Conservation (phyloP, 2,329 filamentous ascomycete genomes). For the Esteya vermicola region DNA sequence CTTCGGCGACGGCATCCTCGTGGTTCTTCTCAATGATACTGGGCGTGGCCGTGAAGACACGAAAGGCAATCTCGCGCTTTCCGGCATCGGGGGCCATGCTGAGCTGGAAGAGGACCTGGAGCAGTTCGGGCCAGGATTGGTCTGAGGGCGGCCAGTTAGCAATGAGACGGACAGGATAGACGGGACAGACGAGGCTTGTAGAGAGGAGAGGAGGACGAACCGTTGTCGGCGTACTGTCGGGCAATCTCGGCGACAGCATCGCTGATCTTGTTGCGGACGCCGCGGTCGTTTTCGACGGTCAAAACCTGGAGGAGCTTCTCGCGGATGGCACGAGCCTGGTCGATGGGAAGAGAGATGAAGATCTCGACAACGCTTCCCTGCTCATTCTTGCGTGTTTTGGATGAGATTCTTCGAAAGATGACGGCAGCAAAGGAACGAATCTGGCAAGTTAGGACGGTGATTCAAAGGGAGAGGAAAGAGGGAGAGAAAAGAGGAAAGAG, state of each 20-base stretch:
- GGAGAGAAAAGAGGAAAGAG: background rate
- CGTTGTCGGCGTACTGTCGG: constrained; percentile 83
- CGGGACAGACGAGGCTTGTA: too few relatives aligned
- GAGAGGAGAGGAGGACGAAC: constrained; percentile 34
- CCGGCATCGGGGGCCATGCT: constrained; percentile 74
- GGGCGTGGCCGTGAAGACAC: constrained; percentile 89
- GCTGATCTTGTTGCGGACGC: constrained; percentile 86
- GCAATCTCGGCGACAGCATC: constrained; percentile 96
- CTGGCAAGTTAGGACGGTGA: constrained; percentile 41
- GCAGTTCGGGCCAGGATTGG: constrained; percentile 78
- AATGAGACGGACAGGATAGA: background rate
- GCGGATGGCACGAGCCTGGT: constrained; percentile 66
- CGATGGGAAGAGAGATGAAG: constrained; percentile 63
- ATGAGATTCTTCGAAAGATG: constrained; percentile 85
- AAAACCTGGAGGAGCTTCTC: constrained; percentile 71
- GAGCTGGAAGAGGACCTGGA: constrained; percentile 73
- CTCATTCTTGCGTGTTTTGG: constrained; percentile 68
- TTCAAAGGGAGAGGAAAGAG: background rate
- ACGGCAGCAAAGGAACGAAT: constrained; percentile 84
- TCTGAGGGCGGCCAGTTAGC: constrained; percentile 29
- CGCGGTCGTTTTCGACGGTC: constrained; percentile 54
- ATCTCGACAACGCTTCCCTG: constrained; percentile 64
- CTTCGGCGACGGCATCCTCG: constrained; percentile 73
- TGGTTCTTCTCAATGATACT: constrained; percentile 94
- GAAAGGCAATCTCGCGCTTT: constrained; percentile 83